Conservation (phyloP, 1,284 basidiomycete genomes). For the Ceraceosorus bombacis region DNA sequence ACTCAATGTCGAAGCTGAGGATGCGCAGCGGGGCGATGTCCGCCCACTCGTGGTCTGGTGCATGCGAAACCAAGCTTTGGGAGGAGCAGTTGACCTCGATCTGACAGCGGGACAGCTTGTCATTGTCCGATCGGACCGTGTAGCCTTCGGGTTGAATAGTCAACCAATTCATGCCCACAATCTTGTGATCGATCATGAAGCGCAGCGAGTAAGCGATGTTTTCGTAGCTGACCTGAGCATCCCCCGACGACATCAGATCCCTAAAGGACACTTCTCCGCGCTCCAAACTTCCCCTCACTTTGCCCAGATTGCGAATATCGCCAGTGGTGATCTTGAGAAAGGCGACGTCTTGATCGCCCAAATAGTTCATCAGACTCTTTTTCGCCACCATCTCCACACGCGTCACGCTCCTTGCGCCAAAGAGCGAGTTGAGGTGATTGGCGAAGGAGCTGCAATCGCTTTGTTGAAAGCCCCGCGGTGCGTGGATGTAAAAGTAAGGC, state of each 20-base stretch:
- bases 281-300: constrained; percentile 41
- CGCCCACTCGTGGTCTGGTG: constrained; percentile 45
- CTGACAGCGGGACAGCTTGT: constrained; percentile 39
- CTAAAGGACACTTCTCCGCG: constrained; percentile 44
- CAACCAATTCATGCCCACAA: constrained; percentile 49
- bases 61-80: constrained; percentile 36
- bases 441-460: constrained; percentile 39
- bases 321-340: constrained; percentile 43
- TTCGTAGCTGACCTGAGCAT: constrained; percentile 40
- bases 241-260: constrained; percentile 40
- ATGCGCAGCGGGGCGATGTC: constrained; percentile 45
- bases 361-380: constrained; percentile 45
- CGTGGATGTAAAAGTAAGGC: constrained; percentile 46
- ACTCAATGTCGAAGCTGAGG: constrained; percentile 48
- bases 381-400: constrained; percentile 29
- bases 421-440: constrained; percentile 41
- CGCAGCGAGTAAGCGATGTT: constrained; percentile 46
- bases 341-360: constrained; percentile 38
- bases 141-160: constrained; percentile 36
- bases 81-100: constrained; percentile 44
- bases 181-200: constrained; percentile 47
- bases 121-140: constrained; percentile 28
- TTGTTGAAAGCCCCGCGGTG: constrained; percentile 38
- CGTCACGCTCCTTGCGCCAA: constrained; percentile 28
- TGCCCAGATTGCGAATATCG: constrained; percentile 36